A percentile compares a stretch with the other conserved stretches of the same genome.
These are phyloP conservation scores for Pleochaeta shiraiana DNA, from an alignment of 2,329 filamentous ascomycete species.

Conservation along the genomic window DNA sequence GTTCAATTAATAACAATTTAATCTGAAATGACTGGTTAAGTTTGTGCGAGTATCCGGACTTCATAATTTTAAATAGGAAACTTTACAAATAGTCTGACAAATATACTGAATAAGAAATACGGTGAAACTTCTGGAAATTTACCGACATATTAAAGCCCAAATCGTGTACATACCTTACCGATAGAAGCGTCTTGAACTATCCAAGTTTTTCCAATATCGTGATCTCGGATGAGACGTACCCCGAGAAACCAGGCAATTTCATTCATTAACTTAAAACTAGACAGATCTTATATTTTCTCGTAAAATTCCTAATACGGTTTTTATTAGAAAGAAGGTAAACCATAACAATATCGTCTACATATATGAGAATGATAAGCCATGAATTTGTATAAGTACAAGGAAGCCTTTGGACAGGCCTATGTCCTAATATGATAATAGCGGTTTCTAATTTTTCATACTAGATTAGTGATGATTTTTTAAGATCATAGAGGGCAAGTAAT, in stretches of 20 bases:
- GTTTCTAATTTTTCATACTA: neutral
- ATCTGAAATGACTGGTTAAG: too few species aligned
- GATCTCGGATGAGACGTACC: neutral
- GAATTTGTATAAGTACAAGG: neutral
- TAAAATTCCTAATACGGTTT: neutral
- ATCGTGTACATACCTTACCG: neutral
- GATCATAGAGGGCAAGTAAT: neutral
- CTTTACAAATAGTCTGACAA: too few species aligned
- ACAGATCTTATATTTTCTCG: neutral
- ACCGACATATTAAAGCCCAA: neutral
- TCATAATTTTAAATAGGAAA: too few species aligned
- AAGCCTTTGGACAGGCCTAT: neutral
- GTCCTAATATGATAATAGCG: neutral
- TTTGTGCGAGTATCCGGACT: too few species aligned
- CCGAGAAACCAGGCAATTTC: neutral
- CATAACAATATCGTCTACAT: neutral
- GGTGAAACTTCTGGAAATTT: neutral
- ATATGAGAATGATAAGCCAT: neutral
- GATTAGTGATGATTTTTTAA: neutral
- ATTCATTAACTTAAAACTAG: neutral
- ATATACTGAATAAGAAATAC: too few species aligned
- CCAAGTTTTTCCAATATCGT: neutral
- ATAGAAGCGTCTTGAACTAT: neutral
- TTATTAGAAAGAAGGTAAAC: neutral
- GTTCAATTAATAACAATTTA: too few species aligned